Evolutionary conservation across 345 rosid species (phyloP).

Genomic region (Hibiscus syriacus): DNA sequence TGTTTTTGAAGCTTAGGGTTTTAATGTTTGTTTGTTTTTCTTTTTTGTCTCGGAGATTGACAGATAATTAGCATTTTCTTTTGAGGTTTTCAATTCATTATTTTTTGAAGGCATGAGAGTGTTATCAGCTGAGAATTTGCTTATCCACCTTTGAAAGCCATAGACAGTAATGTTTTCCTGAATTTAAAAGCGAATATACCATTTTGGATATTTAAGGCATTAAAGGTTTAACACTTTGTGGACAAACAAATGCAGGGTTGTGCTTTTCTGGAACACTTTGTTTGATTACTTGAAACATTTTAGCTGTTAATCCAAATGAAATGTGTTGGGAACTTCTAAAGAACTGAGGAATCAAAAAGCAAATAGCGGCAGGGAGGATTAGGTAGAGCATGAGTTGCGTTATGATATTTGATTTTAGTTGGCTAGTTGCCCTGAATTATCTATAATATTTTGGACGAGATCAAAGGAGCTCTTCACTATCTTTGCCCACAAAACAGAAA

Average conservation of each 20-base stretch:
- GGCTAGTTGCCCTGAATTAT: background rate
- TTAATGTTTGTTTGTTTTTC: no score
- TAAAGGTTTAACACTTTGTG: background rate
- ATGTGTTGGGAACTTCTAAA: background rate
- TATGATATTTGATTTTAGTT: background rate
- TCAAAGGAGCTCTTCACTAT: background rate
- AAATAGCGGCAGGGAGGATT: background rate
- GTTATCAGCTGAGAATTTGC: no score
- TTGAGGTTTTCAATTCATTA: background rate
- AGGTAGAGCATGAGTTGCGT: background rate
- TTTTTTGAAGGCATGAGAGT: background rate
- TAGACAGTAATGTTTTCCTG: background rate
- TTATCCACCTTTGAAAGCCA: background rate
- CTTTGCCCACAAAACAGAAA: conserved; percentile 23
- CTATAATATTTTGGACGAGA: background rate
- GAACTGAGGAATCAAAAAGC: background rate
- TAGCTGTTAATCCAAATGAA: background rate
- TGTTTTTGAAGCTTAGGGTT: background rate
- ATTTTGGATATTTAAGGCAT: background rate
- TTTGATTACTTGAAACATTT: background rate
- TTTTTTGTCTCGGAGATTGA: background rate
- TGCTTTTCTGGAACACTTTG: background rate
- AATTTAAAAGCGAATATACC: background rate
- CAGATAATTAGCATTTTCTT: background rate
- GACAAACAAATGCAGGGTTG: background rate